These are phyloP conservation scores for Hyaloperonospora brassicae DNA, from an alignment of 352 stramenopile genomes.

Conservation along the genomic window DNA sequence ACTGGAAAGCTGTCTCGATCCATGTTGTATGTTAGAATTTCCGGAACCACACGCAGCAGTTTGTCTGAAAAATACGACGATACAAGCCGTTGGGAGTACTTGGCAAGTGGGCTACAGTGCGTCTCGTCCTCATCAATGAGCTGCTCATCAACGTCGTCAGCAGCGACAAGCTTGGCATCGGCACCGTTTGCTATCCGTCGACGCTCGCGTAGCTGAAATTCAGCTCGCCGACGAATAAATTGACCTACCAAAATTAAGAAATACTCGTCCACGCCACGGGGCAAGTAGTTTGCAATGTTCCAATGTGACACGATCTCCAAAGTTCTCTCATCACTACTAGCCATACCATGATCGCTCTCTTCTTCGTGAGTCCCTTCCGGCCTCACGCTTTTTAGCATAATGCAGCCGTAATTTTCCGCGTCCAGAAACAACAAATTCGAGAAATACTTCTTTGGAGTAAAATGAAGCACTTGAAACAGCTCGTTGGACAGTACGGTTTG, in stretches of 20 bases:
- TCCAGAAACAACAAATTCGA: slow-evolving; percentile 93
- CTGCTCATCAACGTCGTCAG: slow-evolving; percentile 22
- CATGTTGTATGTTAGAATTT: slow-evolving; percentile 70
- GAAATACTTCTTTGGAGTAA: slow-evolving; percentile 79
- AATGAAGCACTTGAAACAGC: slow-evolving; percentile 75
- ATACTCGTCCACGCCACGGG: slow-evolving; percentile 75
- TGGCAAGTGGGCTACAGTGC: slow-evolving; percentile 41
- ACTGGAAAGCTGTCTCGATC: slow-evolving; percentile 65
- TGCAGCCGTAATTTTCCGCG: slow-evolving; percentile 92
- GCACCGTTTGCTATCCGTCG: slow-evolving; percentile 15
- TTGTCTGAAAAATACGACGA: slow-evolving; percentile 73
- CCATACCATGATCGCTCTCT: slow-evolving; percentile 19
- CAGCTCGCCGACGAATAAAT: slow-evolving; percentile 71
- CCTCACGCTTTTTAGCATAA: slow-evolving; percentile 56
- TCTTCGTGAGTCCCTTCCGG: slow-evolving; percentile 24
- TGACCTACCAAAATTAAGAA: slow-evolving; percentile 86
- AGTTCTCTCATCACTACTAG: slow-evolving; percentile 22
- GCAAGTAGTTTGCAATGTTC: slow-evolving; percentile 85
- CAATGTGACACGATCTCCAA: slow-evolving; percentile 80
- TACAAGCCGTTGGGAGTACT: slow-evolving; percentile 68
- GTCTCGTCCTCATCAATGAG: slow-evolving; percentile 46
- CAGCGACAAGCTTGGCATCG: slow-evolving; percentile 12
- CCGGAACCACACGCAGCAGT: slow-evolving; percentile 61
- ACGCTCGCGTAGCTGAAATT: slow-evolving; percentile 40
- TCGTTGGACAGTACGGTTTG: slow-evolving; percentile 84